These are phyloP conservation scores for Niebla homalea DNA, from an alignment of 495 filamentous ascomycete genomes.

Conservation along the genomic window DNA sequence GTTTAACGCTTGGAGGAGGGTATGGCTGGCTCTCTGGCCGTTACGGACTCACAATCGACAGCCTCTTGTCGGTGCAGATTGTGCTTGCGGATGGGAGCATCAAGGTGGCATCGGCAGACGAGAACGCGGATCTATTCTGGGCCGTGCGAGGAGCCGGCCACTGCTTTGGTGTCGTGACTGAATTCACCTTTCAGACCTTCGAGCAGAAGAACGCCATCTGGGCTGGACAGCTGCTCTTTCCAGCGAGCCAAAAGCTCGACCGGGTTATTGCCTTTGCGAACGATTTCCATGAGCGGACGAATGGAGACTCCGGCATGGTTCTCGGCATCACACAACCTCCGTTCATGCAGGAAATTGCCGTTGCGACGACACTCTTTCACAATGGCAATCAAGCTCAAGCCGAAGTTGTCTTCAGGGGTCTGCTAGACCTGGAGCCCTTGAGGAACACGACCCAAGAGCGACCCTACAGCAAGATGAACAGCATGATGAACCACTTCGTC, in stretches of 20 bases:
- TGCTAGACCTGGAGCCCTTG: constrained; percentile 26
- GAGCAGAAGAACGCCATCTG: constrained; percentile 31
- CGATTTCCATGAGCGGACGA: constrained; percentile 18
- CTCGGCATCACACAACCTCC: constrained; percentile 19
- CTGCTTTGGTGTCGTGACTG: constrained; percentile 33
- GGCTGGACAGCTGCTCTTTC: constrained; percentile 33
- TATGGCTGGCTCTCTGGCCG: constrained; percentile 38
- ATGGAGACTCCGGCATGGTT: constrained; percentile 27
- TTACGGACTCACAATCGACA: constrained; percentile 41
- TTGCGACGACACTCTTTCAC: constrained; percentile 35
- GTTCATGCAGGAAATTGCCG: constrained; percentile 20
- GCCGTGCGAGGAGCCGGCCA: constrained; percentile 34
- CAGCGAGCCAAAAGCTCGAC: constrained; percentile 3
- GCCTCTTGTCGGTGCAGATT: constrained; percentile 33
- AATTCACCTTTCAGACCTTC: constrained; percentile 35
- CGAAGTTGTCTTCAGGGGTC: constrained; percentile 23
- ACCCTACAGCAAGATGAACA: constrained; percentile 32
- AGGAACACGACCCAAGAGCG: constrained; percentile 27
- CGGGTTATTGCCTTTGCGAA: neutral
- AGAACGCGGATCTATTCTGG: constrained; percentile 36
- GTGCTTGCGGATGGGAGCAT: constrained; percentile 38
- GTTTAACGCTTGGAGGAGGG: constrained; percentile 44
- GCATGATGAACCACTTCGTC: constrained; percentile 17
- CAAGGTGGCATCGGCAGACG: constrained; percentile 24
- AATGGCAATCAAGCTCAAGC: constrained; percentile 36